Base-by-base conservation (phyloP, 1,284 basidiomycete species). In the Tetrapyrgos nigripes region DNA sequence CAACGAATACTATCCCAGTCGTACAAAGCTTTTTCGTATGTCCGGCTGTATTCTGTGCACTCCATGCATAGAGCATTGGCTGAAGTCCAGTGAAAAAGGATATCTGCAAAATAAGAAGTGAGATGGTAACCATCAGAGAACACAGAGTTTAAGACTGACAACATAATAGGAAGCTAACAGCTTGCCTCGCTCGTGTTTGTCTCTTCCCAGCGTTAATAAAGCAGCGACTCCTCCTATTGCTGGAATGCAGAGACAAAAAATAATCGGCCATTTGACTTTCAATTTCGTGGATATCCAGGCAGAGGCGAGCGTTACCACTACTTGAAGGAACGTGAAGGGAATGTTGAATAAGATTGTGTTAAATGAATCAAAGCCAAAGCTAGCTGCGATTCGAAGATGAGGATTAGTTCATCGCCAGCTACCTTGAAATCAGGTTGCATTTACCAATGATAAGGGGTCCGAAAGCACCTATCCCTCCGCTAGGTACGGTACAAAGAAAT, bases 251-350 rank as follows among this genome's bases (percentile, higher is more conserved):
- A 77, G 66, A 27, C 63, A 69, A 61, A 83, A 77, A 29, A 83
- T 64, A 26, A 84, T 79, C 14, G 82, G 81, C 73, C 76, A 83
- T 59, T 82, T 78, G 29, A 82, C 69, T 67, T 82, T 82, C 64
- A 79, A 75, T 55, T 72, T 73, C 61, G 77, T 81, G 24, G 80
- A 79, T 33, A 83, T 65, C 45, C 64, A 76, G 35, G 79, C 82
- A 4, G 74, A 66, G 37, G 70, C 45, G 23, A 83, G 65, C 44
- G 78, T 77, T 28, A 76, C 46, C 58, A 78, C 63, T 49, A 85
- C 76, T 64, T 81, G 79, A 52, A 83, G 70, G n/a, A 72, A 77
- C 28, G 74, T 72, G 58, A 82, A 83, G 1, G 82, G 83, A 49
- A 83, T 78, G 55, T 81, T 79, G 64, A 83, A 76, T 23, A 83